phyloP scores from a whole-genome alignment of 768 basidiomycete genomes.

The Lactifluus pinguis region DNA sequence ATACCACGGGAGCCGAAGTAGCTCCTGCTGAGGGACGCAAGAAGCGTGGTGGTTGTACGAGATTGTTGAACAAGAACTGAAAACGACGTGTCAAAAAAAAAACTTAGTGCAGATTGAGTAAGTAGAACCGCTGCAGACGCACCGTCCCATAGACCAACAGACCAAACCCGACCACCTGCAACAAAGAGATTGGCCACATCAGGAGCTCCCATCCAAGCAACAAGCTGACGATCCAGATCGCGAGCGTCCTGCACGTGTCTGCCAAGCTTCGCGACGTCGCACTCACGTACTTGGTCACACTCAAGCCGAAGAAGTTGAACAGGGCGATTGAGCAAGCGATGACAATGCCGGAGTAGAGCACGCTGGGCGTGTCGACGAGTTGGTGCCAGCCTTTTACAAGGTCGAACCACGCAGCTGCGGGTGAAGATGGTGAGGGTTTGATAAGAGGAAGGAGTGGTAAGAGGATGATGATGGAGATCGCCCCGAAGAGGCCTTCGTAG shows the following conservation, averaged over 20 bases:
- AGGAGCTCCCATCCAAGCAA: conserved; percentile 86
- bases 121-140: conserved; percentile 20
- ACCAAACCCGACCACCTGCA: conserved; percentile 80
- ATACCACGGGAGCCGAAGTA: conserved; percentile 4
- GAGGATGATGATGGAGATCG: conserved; percentile 64
- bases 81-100: not conserved
- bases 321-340: conserved; percentile 44
- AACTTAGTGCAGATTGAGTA: not conserved
- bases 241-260: conserved; percentile 90
- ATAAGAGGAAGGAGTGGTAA: conserved; percentile 75
- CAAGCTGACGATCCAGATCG: conserved; percentile 92
- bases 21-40: conserved; percentile 36
- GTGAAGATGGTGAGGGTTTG: conserved; percentile 49
- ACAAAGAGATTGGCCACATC: conserved; percentile 67
- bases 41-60: conserved; percentile 61
- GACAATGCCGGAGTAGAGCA: conserved; percentile 37
- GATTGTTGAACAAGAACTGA: conserved; percentile 85
- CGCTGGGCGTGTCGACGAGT: conserved; percentile 65
- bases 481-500: conserved; percentile 88
- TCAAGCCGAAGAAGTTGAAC: conserved; percentile 72
- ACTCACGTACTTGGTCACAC: conserved; percentile 87
- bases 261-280: conserved; percentile 88
- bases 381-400: conserved; percentile 84
- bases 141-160: conserved; percentile 91
- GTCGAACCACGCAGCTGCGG: conserved; percentile 67